phyloP scores from a whole-genome alignment of 2,329 filamentous ascomycete species.

The Aspergillus aculeatus region DNA sequence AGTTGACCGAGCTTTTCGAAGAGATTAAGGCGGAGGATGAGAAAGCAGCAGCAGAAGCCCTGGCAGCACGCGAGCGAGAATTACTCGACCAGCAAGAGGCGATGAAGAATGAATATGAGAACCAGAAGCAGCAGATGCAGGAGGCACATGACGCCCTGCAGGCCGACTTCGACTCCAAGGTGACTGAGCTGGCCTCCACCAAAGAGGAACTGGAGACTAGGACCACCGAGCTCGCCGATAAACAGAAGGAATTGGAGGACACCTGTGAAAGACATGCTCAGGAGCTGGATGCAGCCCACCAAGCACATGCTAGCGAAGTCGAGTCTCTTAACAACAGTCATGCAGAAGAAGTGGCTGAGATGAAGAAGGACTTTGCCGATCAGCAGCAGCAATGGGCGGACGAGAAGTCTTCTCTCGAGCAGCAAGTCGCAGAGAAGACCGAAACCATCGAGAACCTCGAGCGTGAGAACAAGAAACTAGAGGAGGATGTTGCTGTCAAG shows the following conservation, averaged over 20 bases:
- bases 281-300: slow-evolving; percentile 25
- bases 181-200: slow-evolving; percentile 33
- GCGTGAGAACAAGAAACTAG: slow-evolving; percentile 44
- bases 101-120: slow-evolving; percentile 36
- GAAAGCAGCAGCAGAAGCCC: slow-evolving; percentile 36
- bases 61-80: slow-evolving; percentile 43
- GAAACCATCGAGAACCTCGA: slow-evolving; percentile 44
- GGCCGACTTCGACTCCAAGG: slow-evolving; percentile 36
- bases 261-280: slow-evolving; percentile 28
- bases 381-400: slow-evolving; percentile 36
- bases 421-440: slow-evolving; percentile 43
- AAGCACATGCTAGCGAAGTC: slow-evolving; percentile 27
- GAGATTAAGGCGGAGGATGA: slow-evolving; percentile 46
- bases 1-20: slow-evolving; percentile 49
- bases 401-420: slow-evolving; percentile 32
- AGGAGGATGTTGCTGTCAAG: slow-evolving; percentile 47
- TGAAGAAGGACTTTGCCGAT: slow-evolving; percentile 29
- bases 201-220: slow-evolving; percentile 23
- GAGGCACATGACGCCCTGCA: slow-evolving; percentile 38
- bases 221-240: slow-evolving; percentile 15
- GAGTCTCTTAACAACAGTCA: slow-evolving; percentile 27
- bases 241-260: slow-evolving; percentile 34
- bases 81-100: slow-evolving; percentile 41
- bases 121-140: slow-evolving; percentile 40
- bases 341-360: slow-evolving; percentile 24